Conservation (phyloP, 257 asterid genomes). For the Solanum ossicruentum region DNA sequence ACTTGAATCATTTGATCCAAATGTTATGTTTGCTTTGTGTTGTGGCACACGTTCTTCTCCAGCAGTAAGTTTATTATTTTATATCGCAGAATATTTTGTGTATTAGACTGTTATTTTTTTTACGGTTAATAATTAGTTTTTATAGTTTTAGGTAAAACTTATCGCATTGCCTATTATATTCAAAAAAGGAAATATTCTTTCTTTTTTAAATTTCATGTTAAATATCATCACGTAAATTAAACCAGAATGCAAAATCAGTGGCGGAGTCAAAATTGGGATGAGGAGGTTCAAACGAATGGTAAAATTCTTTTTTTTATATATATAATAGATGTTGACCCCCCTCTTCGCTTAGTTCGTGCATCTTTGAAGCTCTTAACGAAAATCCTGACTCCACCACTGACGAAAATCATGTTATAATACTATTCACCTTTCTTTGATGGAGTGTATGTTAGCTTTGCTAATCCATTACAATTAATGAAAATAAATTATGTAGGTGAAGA, state of each 20-base stretch:
- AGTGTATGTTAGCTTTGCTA: neutral
- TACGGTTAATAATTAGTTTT: no score
- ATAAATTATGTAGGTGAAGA: slow-evolving; percentile 38
- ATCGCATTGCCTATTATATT: no score
- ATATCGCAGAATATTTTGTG: no score
- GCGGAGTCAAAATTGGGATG: no score
- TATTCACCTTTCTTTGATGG: neutral
- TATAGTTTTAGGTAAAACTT: neutral
- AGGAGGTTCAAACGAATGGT: no score
- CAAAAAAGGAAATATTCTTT: no score
- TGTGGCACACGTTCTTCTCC: slow-evolving; percentile 92
- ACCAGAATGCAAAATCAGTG: neutral
- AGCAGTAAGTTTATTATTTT: slow-evolving; percentile 32
- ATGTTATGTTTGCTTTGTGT: slow-evolving; percentile 72
- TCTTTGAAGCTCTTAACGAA: no score
- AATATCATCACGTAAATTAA: neutral
- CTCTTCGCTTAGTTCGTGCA: no score
- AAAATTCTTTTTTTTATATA: no score
- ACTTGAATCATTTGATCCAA: slow-evolving; percentile 59
- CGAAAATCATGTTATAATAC: neutral
- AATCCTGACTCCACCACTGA: no score
- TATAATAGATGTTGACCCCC: no score
- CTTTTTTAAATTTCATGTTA: neutral
- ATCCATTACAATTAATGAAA: neutral
- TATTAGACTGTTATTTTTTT: no score